A percentile compares a stretch with the other conserved stretches of the same genome.
Evolutionary conservation across 2,329 filamentous ascomycete species (phyloP).

Genomic region (Fusarium torulosum): DNA sequence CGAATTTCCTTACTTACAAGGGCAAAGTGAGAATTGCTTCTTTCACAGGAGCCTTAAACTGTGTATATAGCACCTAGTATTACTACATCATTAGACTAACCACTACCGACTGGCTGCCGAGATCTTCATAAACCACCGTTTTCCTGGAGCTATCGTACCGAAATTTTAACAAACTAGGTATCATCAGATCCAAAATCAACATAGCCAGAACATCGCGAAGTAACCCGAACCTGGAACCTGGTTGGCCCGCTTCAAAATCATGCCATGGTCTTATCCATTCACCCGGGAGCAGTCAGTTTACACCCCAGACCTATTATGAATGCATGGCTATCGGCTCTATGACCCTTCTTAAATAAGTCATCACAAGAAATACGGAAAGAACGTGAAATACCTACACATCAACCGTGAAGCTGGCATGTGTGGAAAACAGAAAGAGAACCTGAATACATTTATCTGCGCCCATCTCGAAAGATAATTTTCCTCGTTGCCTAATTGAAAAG

Average conservation of each 20-base stretch:
- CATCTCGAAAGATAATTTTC: no score
- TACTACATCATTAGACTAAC: background rate
- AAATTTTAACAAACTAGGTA: no score
- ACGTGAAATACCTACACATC: background rate
- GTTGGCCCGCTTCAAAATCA: conserved; percentile 27
- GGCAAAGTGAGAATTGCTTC: no score
- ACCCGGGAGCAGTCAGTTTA: conserved; percentile 21
- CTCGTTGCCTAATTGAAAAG: no score
- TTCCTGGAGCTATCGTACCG: no score
- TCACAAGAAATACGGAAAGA: background rate
- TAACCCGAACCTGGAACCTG: conserved; percentile 2
- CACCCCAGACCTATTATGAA: background rate
- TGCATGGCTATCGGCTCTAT: background rate
- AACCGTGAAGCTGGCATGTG: background rate
- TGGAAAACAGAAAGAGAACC: background rate
- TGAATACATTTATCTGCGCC: background rate
- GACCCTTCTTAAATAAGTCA: background rate
- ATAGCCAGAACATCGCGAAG: background rate
- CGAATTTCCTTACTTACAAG: background rate
- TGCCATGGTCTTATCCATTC: conserved; percentile 31
- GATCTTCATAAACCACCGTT: no score
- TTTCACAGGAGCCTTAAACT: no score
- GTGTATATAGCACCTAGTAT: background rate
- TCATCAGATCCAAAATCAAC: background rate
- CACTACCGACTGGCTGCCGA: background rate